Evolutionary conservation across 148 eudicot species (phyloP).

Genomic region (Suaeda aralocaspica): DNA sequence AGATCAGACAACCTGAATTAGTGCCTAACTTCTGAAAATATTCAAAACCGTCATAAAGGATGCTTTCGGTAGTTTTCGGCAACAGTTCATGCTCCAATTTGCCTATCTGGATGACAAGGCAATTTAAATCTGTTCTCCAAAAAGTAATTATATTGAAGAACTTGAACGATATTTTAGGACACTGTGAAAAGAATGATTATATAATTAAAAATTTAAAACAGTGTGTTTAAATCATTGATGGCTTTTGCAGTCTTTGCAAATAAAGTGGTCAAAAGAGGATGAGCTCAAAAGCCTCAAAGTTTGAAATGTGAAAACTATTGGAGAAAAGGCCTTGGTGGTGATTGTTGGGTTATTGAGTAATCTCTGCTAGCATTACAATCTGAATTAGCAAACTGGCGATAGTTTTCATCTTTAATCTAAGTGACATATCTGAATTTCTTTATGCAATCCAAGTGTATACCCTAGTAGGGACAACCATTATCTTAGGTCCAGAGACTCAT

Average conservation of each 20-base stretch:
- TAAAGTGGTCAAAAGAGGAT: neutral
- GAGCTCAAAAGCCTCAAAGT: neutral
- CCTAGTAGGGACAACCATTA: neutral
- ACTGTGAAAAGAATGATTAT: neutral
- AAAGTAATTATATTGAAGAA: neutral
- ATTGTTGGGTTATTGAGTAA: neutral
- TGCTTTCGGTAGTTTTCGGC: neutral
- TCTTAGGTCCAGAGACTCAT: neutral
- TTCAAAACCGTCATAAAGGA: neutral
- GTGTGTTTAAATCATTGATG: neutral
- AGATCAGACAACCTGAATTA: neutral
- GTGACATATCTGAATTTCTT: neutral
- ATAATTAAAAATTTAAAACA: neutral
- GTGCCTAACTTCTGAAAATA: neutral
- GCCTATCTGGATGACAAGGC: neutral
- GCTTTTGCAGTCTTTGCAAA: neutral
- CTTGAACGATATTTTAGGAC: neutral
- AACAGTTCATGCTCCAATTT: neutral
- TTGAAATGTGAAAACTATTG: neutral
- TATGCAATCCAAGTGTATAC: neutral
- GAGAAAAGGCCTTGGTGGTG: neutral
- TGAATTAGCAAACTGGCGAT: neutral
- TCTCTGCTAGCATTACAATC: neutral
- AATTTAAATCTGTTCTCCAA: neutral
- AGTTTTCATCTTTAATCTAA: neutral